Percentiles rank a stretch among this genome's conserved stretches.
Evolutionary conservation across 2,329 filamentous ascomycete species (phyloP).

Genomic region (Talaromyces sp.): DNA sequence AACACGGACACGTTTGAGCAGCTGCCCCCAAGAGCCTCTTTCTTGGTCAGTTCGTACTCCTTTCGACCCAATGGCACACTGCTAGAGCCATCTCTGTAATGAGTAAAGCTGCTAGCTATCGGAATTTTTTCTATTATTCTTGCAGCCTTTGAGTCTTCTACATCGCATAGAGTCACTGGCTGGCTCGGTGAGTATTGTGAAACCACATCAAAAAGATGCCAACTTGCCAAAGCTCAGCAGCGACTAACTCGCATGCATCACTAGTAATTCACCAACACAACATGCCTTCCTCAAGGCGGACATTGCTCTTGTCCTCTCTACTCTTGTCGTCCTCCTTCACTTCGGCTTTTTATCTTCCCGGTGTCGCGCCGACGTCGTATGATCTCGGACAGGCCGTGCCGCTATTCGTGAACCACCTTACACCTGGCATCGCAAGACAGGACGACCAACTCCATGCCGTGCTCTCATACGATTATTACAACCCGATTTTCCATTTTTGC

Average conservation of each 20-base stretch:
- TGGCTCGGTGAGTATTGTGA: background rate
- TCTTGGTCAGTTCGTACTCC: background rate
- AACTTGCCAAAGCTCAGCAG: background rate
- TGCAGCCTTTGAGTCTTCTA: background rate
- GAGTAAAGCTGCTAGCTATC: background rate
- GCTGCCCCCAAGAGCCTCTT: background rate
- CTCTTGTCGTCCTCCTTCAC: conserved; percentile 29
- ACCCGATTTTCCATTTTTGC: conserved; percentile 83
- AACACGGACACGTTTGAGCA: background rate
- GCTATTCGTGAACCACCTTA: conserved; percentile 87
- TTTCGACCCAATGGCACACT: background rate
- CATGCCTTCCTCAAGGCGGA: conserved; percentile 32
- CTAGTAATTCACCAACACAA: conserved; percentile 14
- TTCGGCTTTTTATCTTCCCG: conserved; percentile 89
- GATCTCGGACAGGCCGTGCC: conserved; percentile 72
- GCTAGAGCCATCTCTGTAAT: background rate
- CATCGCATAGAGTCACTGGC: background rate
- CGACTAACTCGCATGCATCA: background rate
- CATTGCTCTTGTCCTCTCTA: conserved; percentile 23
- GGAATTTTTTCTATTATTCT: background rate
- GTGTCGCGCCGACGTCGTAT: conserved; percentile 92
- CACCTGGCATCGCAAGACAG: conserved; percentile 69
- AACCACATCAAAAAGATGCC: background rate
- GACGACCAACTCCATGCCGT: conserved; percentile 86
- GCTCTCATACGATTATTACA: conserved; percentile 94